Percentiles rank a stretch among this genome's conserved stretches.
Evolutionary conservation across 1,139 yeast species (phyloP).

Genomic region (Torulaspora pretoriensis): DNA sequence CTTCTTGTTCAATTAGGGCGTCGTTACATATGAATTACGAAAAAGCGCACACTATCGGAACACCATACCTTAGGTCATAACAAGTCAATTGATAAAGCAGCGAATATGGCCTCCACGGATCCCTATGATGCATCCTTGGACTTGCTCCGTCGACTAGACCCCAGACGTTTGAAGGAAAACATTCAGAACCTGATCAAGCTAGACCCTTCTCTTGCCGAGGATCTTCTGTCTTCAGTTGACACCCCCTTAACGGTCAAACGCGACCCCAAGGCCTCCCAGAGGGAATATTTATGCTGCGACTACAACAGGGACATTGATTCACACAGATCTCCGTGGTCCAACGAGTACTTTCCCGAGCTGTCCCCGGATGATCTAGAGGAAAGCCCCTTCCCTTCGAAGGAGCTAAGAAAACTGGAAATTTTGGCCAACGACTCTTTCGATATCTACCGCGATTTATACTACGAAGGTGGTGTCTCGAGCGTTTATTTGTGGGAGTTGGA

Average conservation of each 20-base stretch:
- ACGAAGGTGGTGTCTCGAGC: conserved; percentile 87
- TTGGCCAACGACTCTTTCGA: conserved; percentile 90
- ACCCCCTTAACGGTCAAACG: conserved; percentile 63
- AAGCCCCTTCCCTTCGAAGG: conserved; percentile 68
- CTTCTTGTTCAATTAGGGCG: neutral
- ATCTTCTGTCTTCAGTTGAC: conserved; percentile 80
- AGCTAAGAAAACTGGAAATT: conserved; percentile 68
- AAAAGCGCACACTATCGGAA: neutral
- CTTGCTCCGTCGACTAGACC: conserved; percentile 80
- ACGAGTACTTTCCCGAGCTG: conserved; percentile 63
- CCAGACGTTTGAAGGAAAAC: conserved; percentile 60
- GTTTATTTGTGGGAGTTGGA: conserved; percentile 84
- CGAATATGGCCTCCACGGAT: conserved; percentile 45
- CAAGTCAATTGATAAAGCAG: neutral
- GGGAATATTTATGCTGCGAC: conserved; percentile 79
- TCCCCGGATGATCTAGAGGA: conserved; percentile 53
- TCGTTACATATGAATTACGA: neutral
- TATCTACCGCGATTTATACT: conserved; percentile 85
- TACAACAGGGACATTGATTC: conserved; percentile 94
- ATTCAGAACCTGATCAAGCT: conserved; percentile 66
- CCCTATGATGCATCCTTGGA: conserved; percentile 85
- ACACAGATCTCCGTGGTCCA: conserved; percentile 88
- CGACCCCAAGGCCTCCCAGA: conserved; percentile 47
- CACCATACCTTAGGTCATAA: neutral
- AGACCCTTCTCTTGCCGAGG: conserved; percentile 83